Evolutionary conservation across 2,329 filamentous ascomycete genomes (phyloP).

Genomic region (Podosphaera aphanis): DNA sequence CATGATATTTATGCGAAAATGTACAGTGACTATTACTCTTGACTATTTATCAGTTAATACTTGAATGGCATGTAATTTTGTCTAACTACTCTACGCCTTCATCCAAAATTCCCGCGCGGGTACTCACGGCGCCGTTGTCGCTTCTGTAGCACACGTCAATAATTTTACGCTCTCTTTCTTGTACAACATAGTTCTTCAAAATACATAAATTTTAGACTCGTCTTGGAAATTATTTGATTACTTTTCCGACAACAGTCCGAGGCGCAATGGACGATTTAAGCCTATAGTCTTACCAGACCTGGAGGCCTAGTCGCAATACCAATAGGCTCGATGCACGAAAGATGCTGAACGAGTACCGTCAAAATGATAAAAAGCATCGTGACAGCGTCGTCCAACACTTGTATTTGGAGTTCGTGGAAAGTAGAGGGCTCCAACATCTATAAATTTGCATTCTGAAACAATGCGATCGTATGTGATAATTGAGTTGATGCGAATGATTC

Average conservation of each 20-base stretch:
- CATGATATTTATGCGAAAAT: too few relatives aligned
- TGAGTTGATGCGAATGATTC: too few relatives aligned
- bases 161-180: neutral
- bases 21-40: too few relatives aligned
- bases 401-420: too few relatives aligned
- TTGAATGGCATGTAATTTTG: neutral
- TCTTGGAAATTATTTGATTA: neutral
- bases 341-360: too few relatives aligned
- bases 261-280: neutral
- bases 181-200: neutral
- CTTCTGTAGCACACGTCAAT: neutral
- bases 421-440: too few relatives aligned
- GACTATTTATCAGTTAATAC: neutral
- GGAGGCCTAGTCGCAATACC: neutral
- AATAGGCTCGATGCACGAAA: too few relatives aligned
- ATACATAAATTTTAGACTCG: neutral
- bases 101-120: neutral
- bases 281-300: neutral
- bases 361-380: too few relatives aligned
- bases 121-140: neutral
- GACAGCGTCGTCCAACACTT: too few relatives aligned
- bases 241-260: neutral
- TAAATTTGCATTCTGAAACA: too few relatives aligned
- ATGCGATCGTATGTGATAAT: too few relatives aligned
- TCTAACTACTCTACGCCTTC: neutral